These are phyloP conservation scores for Yamadazyma blattariae DNA, from an alignment of 1,139 yeast species.

Conservation along the genomic window DNA sequence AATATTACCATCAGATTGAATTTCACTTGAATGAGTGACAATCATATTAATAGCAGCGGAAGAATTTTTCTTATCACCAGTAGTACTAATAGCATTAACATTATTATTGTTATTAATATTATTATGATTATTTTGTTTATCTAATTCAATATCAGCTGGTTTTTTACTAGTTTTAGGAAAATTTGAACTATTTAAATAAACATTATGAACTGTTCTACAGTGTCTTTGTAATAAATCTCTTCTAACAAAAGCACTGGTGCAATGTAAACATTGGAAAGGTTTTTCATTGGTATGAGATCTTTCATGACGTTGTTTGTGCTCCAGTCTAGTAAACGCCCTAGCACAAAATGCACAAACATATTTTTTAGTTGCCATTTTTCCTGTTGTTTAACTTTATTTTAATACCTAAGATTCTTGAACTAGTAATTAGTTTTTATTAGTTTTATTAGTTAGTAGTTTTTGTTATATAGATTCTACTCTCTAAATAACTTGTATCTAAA, in stretches of 20 bases:
- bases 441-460: too few species aligned
- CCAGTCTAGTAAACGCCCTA: slow-evolving; percentile 75
- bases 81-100: not conserved
- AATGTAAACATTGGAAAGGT: slow-evolving; percentile 72
- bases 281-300: slow-evolving; percentile 81
- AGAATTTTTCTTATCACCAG: too few species aligned
- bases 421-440: too few species aligned
- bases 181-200: slow-evolving; percentile 12
- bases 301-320: slow-evolving; percentile 81
- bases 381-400: too few species aligned
- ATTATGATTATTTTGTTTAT: slow-evolving; percentile 1
- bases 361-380: slow-evolving; percentile 48
- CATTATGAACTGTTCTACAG: slow-evolving; percentile 70
- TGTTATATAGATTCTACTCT: too few species aligned
- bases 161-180: slow-evolving; percentile 6
- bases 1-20: too few species aligned
- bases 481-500: not conserved
- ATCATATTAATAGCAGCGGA: too few species aligned
- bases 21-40: too few species aligned
- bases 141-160: not conserved
- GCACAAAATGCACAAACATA: slow-evolving; percentile 82
- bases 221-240: slow-evolving; percentile 75
- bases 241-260: slow-evolving; percentile 72
- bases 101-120: not conserved
- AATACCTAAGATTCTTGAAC: too few species aligned